Percentiles rank a stretch among this genome's conserved stretches.
Evolutionary conservation across 2,329 filamentous ascomycete species (phyloP).

Genomic region (Stachybotrys chlorohalonatus): DNA sequence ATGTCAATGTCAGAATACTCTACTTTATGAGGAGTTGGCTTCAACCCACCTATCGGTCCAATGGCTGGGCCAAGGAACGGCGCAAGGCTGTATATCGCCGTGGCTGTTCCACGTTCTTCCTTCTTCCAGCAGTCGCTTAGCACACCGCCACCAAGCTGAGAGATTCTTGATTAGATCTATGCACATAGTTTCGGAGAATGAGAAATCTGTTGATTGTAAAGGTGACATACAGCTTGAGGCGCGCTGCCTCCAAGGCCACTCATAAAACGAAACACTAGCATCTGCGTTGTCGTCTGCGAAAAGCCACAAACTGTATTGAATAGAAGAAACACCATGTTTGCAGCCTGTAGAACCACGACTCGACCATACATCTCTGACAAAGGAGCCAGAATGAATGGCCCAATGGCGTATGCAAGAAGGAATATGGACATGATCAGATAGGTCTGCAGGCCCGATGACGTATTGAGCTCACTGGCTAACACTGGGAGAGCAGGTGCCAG

Average conservation of each 20-base stretch:
- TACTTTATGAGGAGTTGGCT: not conserved
- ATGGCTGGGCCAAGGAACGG: conserved; percentile 34
- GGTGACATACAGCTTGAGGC: conserved; percentile 29
- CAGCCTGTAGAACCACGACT: conserved; percentile 31
- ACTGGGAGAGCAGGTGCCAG: conserved; percentile 36
- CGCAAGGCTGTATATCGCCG: conserved; percentile 23
- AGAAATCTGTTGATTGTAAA: not conserved
- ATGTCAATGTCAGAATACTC: not conserved
- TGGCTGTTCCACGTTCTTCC: conserved; percentile 26
- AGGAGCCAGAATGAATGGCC: conserved; percentile 42
- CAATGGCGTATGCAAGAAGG: conserved; percentile 46
- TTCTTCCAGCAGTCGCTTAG: conserved; percentile 38
- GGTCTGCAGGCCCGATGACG: conserved; percentile 29
- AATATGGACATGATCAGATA: conserved; percentile 51
- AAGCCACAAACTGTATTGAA: conserved; percentile 46
- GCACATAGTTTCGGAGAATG: no score
- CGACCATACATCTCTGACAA: conserved; percentile 43
- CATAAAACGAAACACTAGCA: conserved; percentile 41
- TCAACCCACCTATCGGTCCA: conserved; percentile 26
- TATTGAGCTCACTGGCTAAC: conserved; percentile 34
- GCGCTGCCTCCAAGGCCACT: conserved; percentile 36
- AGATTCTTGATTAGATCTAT: not conserved
- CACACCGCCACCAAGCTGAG: conserved; percentile 31
- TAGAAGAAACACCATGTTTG: conserved; percentile 41
- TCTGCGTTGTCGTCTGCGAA: conserved; percentile 31